Conservation (phyloP, 371 early-diverging fungal genomes). For the Mucor circinelloides region DNA sequence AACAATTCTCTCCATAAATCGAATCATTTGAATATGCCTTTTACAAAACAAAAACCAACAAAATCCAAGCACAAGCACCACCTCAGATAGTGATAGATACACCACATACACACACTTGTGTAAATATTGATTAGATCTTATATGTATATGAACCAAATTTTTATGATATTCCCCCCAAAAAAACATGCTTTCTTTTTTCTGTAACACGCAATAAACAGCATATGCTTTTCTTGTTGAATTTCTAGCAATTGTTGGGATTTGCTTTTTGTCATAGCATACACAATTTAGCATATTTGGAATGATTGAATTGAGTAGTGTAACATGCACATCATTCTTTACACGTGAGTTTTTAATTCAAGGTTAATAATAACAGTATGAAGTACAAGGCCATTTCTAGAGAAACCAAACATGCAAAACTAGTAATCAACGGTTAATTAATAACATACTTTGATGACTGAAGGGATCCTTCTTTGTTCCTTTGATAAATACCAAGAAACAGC, state of each 20-base stretch:
- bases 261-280: background rate
- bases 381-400: no score
- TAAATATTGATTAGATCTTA: background rate
- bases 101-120: background rate
- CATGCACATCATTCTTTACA: background rate
- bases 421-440: no score
- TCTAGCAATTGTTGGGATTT: background rate
- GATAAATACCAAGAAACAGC: no score
- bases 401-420: no score
- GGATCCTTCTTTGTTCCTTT: no score
- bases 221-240: background rate
- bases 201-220: background rate
- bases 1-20: background rate
- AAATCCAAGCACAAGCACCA: background rate
- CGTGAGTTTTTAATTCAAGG: no score
- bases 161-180: background rate
- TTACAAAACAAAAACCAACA: background rate
- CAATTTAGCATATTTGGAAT: background rate
- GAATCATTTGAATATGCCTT: background rate
- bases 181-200: background rate
- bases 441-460: no score
- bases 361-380: no score
- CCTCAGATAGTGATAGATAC: background rate
- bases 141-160: background rate
- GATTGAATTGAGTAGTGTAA: background rate